Percentiles rank a stretch among this genome's conserved stretches.
phyloP scores from a whole-genome alignment of 768 basidiomycete genomes.

The Baorangia bicolor region DNA sequence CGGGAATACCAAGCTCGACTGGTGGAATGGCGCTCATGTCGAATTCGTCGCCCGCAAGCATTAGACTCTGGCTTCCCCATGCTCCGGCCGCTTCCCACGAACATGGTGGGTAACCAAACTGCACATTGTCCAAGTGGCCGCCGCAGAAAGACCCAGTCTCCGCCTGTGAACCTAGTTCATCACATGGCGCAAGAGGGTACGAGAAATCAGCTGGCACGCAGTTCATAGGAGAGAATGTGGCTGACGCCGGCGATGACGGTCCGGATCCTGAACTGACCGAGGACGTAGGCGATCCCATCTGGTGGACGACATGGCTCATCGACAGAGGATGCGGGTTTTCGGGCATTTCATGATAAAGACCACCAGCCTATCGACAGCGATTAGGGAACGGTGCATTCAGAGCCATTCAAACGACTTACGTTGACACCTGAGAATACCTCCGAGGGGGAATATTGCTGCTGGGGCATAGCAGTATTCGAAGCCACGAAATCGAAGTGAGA shows the following conservation, averaged over 20 bases:
- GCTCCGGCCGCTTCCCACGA: conserved; percentile 32
- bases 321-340: conserved; percentile 43
- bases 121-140: conserved; percentile 23
- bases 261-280: conserved; percentile 47
- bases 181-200: conserved; percentile 22
- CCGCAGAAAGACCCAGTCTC: conserved; percentile 19
- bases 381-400: conserved; percentile 6
- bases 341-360: conserved; percentile 53
- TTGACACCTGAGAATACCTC: conserved; percentile 35
- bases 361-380: conserved; percentile 39
- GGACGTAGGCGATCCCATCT: conserved; percentile 51
- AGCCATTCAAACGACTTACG: conserved; percentile 34
- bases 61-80: conserved; percentile 36
- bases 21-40: conserved; percentile 65
- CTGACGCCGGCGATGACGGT: conserved; percentile 49
- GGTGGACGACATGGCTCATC: conserved; percentile 41
- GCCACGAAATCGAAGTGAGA: conserved; percentile 59
- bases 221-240: conserved; percentile 47
- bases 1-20: conserved; percentile 56
- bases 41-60: conserved; percentile 61
- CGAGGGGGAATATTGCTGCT: conserved; percentile 36
- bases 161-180: conserved; percentile 12
- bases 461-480: conserved; percentile 41
- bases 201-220: conserved; percentile 20
- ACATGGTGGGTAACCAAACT: conserved; percentile 31